phyloP scores from a whole-genome alignment of 2,329 filamentous ascomycete species.

The Fusarium sp. region DNA sequence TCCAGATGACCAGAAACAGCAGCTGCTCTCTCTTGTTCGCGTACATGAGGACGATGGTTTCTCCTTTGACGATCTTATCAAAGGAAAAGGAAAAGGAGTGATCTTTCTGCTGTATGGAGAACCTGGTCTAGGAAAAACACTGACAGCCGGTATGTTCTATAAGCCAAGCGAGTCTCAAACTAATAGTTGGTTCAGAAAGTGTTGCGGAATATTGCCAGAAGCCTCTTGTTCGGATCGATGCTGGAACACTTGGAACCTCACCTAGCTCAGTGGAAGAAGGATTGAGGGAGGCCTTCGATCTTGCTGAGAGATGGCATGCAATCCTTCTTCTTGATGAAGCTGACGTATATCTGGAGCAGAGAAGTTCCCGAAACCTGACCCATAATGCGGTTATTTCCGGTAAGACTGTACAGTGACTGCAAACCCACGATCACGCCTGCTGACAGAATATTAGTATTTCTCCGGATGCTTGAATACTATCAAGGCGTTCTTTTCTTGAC shows the following conservation, averaged over 20 bases:
- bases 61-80: neutral
- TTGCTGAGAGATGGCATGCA: neutral
- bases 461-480: conserved; percentile 9
- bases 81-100: neutral
- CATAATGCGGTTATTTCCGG: neutral
- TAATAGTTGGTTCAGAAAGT: neutral
- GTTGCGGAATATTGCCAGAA: neutral
- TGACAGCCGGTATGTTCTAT: neutral
- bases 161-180: neutral
- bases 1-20: neutral
- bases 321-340: neutral
- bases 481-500: conserved; percentile 1
- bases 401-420: neutral
- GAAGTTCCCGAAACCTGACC: neutral
- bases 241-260: neutral
- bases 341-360: neutral
- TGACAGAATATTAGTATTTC: neutral
- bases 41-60: neutral
- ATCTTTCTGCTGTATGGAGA: neutral
- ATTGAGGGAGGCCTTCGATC: neutral
- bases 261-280: neutral
- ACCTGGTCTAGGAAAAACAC: neutral
- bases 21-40: neutral
- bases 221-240: neutral
- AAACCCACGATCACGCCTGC: neutral